phyloP scores from a whole-genome alignment of 169 alveolate genomes.

The Plasmodium adleri region DNA sequence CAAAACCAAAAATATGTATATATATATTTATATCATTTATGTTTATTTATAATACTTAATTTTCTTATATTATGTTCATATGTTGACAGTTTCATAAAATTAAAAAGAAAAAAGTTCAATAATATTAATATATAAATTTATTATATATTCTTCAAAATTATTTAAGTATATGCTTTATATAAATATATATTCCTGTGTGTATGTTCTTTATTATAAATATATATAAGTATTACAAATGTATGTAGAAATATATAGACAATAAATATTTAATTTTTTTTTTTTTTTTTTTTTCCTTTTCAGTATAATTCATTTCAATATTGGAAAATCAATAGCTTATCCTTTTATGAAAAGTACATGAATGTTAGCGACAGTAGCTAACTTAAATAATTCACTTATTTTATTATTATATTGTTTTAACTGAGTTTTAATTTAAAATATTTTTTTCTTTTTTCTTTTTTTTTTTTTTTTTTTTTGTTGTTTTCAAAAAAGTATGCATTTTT shows the following conservation, averaged over 20 bases:
- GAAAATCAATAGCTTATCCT: constrained; percentile 70
- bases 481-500: background rate
- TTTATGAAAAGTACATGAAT: constrained; percentile 73
- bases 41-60: too few relatives aligned
- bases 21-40: too few relatives aligned
- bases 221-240: background rate
- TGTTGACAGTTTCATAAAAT: too few relatives aligned
- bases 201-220: too few relatives aligned
- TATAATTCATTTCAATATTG: constrained; percentile 76
- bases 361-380: constrained; percentile 63
- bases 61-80: too few relatives aligned
- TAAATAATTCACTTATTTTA: background rate
- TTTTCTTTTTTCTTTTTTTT: background rate
- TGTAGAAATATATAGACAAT: background rate
- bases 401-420: background rate
- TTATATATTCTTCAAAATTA: too few relatives aligned
- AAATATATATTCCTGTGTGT: too few relatives aligned
- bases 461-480: background rate
- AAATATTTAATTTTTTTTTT: background rate
- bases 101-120: too few relatives aligned
- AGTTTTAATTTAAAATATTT: background rate
- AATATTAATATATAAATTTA: too few relatives aligned
- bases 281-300: constrained; percentile 18
- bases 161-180: too few relatives aligned
- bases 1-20: too few relatives aligned